Evolutionary conservation across 371 early-diverging fungal genomes (phyloP), one percentile per base, ranked within the genome.

Genomic region (Rhizopus delemar): DNA sequence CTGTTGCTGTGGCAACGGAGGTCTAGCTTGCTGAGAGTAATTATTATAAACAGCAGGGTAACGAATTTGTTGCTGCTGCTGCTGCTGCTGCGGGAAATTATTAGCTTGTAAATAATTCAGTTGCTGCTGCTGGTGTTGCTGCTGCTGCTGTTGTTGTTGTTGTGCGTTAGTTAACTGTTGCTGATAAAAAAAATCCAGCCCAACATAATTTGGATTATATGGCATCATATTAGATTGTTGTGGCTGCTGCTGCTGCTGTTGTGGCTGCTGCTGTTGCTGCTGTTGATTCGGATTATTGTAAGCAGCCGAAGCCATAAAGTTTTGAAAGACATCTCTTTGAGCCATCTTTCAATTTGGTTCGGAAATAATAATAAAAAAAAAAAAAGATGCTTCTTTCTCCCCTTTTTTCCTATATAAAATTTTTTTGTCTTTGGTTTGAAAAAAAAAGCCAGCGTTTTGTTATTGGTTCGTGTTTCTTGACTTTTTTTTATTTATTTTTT

Each of bases 291-390:
- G 55, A 51, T 57, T 62, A 51, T 62, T 34, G 58, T 58, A 62
- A 51, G 46, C 56, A 46, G 58, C 33, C 46, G 59, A 61, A 29
- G 54, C 53, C 34, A 61, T 39, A 49, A 54, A 66, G 35, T 62
- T 66, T 46, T 62, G 62, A 59, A 54, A 66, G 38, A 55, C 50
- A 56, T 66, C 67, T 56, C 67, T 54, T 62, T 66, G 67, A 28
- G 66, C 61, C 66, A 66, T 66, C 39, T 28, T 66, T 33, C 45
- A 22, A 22, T 22, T 22, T 22, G 22, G 22, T 22, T 22, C 22
- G 22, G 22, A 22, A 22, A 22, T 22, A 22, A 22, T 22, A 22
- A 22, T 22, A 22, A 2, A 22, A 22, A 22, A 22, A 22, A 22
- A 22, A 22, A 22, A 22, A 22, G 22, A 22, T 22, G 22, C 22